Base-by-base conservation (phyloP, 2,329 filamentous ascomycete species). In the Colletotrichum coccodes region DNA sequence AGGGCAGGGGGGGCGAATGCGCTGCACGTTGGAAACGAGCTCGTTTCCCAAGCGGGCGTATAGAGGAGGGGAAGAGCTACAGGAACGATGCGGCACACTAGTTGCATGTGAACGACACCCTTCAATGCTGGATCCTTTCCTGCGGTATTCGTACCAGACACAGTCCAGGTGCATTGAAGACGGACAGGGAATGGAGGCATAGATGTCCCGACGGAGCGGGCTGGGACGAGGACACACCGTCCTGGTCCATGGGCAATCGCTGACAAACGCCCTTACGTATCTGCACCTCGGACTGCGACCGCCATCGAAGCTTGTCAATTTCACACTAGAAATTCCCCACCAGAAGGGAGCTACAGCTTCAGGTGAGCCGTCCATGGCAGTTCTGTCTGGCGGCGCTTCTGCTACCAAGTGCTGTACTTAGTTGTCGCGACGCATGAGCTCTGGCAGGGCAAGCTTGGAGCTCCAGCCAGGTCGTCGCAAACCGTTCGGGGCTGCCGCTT, bases 161-260 rank as follows among this genome's bases (percentile, higher is more conserved):
- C 12, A 30, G 6, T 11, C 46, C 46, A 3, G 53, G 18, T 32
- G 28, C 28, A 46, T 34, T 16, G n/a, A 18, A 23, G 56, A 46
- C 16, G 28, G 47, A 47, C 54, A 50, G 61, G 65, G 65, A 60
- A 68, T 60, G 65, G 65, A 59, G 54, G 46, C 32, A 50, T 46
- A 60, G 54, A 65, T 65, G 61, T 28, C 54, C 65, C 65, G 65
- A 68, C 61, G 61, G 65, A 65, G 49, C 49, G 47, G 54, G 50
- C 36, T 11, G 21, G 38, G 18, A 54, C 38, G 21, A 47, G 38
- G 23, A 42, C 46, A 42, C 46, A 26, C 32, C 44, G 57, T 47
- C 36, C 40, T 23, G 23, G 32, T 42, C 26, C 46, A 40, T 36
- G 18, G 23, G 23, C 50, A 58, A 53, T 44, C 32, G 14, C 36